Evolutionary conservation across 2,329 filamentous ascomycete genomes (phyloP), one percentile per base, ranked within the genome.

Genomic region (Epichloe gansuensis): DNA sequence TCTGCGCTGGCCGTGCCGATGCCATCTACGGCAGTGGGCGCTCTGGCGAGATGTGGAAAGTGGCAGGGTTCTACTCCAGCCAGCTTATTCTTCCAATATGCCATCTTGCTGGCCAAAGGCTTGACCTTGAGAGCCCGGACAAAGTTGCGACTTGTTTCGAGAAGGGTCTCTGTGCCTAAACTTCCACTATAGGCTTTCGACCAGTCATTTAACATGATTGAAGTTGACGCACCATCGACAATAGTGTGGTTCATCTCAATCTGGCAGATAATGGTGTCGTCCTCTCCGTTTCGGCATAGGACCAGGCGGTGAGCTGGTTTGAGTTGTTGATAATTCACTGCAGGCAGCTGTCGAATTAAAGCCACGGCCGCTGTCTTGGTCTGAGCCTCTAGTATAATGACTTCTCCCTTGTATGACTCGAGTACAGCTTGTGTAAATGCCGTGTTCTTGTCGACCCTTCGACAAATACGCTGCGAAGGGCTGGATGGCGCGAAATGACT

Each of bases 181-280:
- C 2, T 23, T 34, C 49, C 37, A 17, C 49, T 39, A 41, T 56
- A 46, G 38, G 51, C 44, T 44, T 25, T 35, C 41, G 52, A 48
- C 50, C 50, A 38, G 44, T 53, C 49, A 9, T 53, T 48, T 46
- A 58, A 31, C 7, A 56, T 12, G 21, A 54, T 51, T 23, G 39
- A 46, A 31, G 62, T 59, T 0, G 67, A 68, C 23, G 62, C 58
- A 5, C 65, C 67, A 25, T 70, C 67, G 3, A 62, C 61, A 9
- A 69, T 50, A 2, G 63, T 61, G 48, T 69, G 67, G 48, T 62
- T 69, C 57, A 71, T 62, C 17, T 69, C 66, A 12, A 71, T 51
- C 28, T 58, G 59, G 52, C 62, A 61, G 43, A 54, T 52, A 4
- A 62, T 54, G 25, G 53, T 50, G 4, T 55, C 56, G 21, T 38